Evolutionary conservation across 2,329 filamentous ascomycete genomes (phyloP).

Genomic region (Lasiodiplodia hormozganensis): DNA sequence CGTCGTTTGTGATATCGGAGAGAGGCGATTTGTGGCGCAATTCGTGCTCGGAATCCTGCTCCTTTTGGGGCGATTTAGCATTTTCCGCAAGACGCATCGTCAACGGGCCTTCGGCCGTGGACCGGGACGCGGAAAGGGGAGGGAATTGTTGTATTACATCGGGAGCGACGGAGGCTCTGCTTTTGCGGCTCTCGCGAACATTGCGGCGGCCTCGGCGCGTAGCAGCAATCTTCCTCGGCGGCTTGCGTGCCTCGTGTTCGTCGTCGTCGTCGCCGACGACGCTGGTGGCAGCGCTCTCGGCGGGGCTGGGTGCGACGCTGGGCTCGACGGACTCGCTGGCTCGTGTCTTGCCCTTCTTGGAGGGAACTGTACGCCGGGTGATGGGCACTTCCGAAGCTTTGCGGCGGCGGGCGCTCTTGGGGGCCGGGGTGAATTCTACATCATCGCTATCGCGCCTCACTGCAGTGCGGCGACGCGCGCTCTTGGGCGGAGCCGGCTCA

Average conservation of each 20-base stretch:
- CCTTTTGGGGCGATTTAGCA: constrained; percentile 9
- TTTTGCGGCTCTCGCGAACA: constrained; percentile 28
- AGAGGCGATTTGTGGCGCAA: constrained; percentile 23
- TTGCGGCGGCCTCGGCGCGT: constrained; percentile 25
- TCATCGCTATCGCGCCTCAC: constrained; percentile 69
- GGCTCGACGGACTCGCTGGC: constrained; percentile 63
- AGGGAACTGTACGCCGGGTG: constrained; percentile 51
- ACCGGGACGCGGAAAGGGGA: not conserved
- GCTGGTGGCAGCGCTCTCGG: constrained; percentile 14
- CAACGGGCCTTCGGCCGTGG: not conserved
- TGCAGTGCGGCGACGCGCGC: constrained; percentile 64
- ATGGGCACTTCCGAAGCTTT: constrained; percentile 58
- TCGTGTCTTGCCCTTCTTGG: constrained; percentile 53
- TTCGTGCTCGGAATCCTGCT: constrained; percentile 22
- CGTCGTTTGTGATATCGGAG: constrained; percentile 23
- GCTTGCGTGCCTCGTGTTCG: constrained; percentile 8
- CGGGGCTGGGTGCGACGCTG: constrained; percentile 66
- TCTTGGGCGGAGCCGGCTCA: constrained; percentile 62
- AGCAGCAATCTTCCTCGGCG: constrained; percentile 15
- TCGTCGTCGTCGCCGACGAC: constrained; percentile 1
- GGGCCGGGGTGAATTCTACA: constrained; percentile 82
- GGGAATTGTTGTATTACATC: constrained; percentile 23
- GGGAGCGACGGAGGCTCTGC: constrained; percentile 25
- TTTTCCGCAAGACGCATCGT: not conserved
- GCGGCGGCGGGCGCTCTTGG: constrained; percentile 25